Base-by-base conservation (phyloP, 192 early-diverging fungal genomes). In the Piromyces finnis region DNA sequence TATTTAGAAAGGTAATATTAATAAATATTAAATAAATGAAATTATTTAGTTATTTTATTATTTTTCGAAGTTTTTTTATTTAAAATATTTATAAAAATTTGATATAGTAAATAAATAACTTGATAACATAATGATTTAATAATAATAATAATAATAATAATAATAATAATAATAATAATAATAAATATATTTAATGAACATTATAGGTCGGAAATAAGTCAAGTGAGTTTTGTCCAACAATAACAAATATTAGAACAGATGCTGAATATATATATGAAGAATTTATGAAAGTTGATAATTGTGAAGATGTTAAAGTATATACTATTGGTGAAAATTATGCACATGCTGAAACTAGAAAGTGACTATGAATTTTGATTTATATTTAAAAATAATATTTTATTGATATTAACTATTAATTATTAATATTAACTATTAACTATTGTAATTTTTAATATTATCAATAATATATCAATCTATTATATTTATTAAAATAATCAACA, bases 261-360 rank as follows among this genome's bases (percentile, higher is more conserved):
- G 94, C 92, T 11, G 78, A 78, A 12, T 99, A 90, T 79, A 91
- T 99, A 78, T 99, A 99, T 83, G 97, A 99, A 84, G 90, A 96
- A 85, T 97, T 99, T 80, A 92, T 99, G 89, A 87, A 89, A 78
- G 95, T 96, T 13, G 94, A 97, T 83, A 95, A 96, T 85, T 92
- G 94, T 12, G 97, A 97, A 81, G 97, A 99, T 84, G 94, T 99
- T 83, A 99, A 99, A 84, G 92, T 97, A 29, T 99, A 99, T 84
- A 99, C 96, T 0, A 94, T 97, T 35, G 96, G 96, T 28, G 86
- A 92, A 17, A 81, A 83, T n/a, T 98, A 93, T 85, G 91, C 93
- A 11, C 95, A 99, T 83, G 96, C 97, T 15, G 97, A 99, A 85
- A 97, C 95, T 5, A 89, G 97, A 86, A 97, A 97, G 90, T 93